A percentile compares a stretch with the other conserved stretches of the same genome.
Evolutionary conservation across 1,139 yeast genomes (phyloP).

Genomic region (Kurtzmaniella quercitrusa): DNA sequence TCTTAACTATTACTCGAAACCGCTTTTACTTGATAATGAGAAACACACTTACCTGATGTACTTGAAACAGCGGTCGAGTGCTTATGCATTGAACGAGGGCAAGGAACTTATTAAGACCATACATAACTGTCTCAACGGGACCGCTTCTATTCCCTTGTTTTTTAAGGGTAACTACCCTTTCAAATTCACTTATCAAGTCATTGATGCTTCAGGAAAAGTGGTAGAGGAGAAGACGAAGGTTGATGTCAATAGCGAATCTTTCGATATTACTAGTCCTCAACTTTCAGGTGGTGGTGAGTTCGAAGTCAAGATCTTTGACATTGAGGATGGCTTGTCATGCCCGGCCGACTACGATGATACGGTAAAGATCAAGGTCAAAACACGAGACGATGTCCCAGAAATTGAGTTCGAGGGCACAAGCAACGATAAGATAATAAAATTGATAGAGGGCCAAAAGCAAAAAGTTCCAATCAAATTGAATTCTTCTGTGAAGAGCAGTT

Average conservation of each 20-base stretch:
- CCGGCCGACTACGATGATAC: conserved; percentile 50
- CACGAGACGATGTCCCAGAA: conserved; percentile 63
- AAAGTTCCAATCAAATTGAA: conserved; percentile 52
- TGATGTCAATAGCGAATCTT: conserved; percentile 19
- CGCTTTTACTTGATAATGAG: conserved; percentile 29
- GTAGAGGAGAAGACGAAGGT: conserved; percentile 47
- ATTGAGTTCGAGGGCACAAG: conserved; percentile 18
- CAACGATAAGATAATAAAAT: conserved; percentile 24
- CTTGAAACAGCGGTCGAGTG: conserved; percentile 47
- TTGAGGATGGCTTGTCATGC: conserved; percentile 74
- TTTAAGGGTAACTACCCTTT: conserved; percentile 82
- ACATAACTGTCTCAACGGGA: conserved; percentile 39
- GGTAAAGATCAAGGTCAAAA: conserved; percentile 54
- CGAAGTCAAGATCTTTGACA: conserved; percentile 56
- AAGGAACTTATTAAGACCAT: conserved; percentile 11
- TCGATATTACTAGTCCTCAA: conserved; percentile 49
- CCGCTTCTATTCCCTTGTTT: conserved; percentile 43
- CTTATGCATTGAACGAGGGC: conserved; percentile 19
- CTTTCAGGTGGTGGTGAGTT: conserved; percentile 67
- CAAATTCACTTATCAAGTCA: conserved; percentile 50
- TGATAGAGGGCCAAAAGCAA: conserved; percentile 60
- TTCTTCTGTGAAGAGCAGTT: conserved; percentile 25
- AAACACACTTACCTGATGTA: conserved; percentile 48
- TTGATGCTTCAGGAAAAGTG: conserved; percentile 33
- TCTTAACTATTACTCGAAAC: conserved; percentile 39